Percentiles rank a stretch among this genome's conserved stretches.
Evolutionary conservation across 2,329 filamentous ascomycete species (phyloP).

Genomic region (Dissoconium aciculare): DNA sequence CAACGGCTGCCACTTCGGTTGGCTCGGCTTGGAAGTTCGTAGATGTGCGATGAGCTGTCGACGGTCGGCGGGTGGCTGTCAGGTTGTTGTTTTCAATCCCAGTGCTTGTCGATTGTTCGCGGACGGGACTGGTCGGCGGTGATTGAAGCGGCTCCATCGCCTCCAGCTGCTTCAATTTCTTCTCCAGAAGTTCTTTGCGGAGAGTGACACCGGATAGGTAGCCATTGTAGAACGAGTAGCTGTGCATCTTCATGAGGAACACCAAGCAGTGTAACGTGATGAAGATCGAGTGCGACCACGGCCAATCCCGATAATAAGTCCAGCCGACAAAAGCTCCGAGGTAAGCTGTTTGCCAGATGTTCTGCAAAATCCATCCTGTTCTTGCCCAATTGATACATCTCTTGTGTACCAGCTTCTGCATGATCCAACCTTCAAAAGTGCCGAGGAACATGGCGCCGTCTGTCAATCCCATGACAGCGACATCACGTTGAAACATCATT

Average conservation of each 20-base stretch:
- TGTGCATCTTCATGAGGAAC: slow-evolving; percentile 75
- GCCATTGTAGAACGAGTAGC: slow-evolving; percentile 66
- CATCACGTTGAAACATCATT: slow-evolving; percentile 47
- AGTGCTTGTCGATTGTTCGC: slow-evolving; percentile 7
- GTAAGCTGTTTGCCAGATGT: slow-evolving; percentile 55
- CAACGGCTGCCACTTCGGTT: slow-evolving; percentile 46
- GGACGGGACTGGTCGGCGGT: slow-evolving; percentile 23
- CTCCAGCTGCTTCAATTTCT: slow-evolving; percentile 44
- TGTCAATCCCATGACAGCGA: slow-evolving; percentile 39
- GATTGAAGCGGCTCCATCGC: slow-evolving; percentile 32
- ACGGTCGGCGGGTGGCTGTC: slow-evolving; percentile 20
- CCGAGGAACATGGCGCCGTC: slow-evolving; percentile 55
- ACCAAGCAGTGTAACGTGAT: slow-evolving; percentile 59
- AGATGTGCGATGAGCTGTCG: slow-evolving; percentile 26
- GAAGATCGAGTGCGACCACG: slow-evolving; percentile 70
- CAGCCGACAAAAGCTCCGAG: slow-evolving; percentile 48
- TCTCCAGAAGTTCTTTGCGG: slow-evolving; percentile 28
- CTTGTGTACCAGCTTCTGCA: slow-evolving; percentile 47
- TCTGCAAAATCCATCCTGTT: slow-evolving; percentile 59
- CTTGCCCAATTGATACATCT: slow-evolving; percentile 52
- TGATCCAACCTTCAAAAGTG: slow-evolving; percentile 48
- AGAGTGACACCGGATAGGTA: slow-evolving; percentile 46
- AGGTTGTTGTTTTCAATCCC: slow-evolving; percentile 8
- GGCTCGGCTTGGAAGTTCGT: slow-evolving; percentile 33
- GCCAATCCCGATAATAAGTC: slow-evolving; percentile 59